Base-by-base conservation (phyloP, 1,139 yeast genomes). In the Zygoascus hellenicus region DNA sequence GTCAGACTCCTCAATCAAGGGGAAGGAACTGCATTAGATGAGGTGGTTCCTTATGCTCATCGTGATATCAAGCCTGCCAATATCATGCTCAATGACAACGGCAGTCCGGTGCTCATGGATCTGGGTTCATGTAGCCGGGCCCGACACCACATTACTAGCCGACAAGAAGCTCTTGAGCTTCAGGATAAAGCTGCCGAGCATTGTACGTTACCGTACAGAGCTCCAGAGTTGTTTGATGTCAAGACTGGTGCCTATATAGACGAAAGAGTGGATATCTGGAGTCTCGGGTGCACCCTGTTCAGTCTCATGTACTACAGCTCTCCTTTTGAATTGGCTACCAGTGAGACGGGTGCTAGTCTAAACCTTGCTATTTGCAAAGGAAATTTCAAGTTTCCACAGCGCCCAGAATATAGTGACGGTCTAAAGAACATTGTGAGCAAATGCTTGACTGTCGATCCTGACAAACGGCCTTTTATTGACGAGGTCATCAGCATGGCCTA, bases 61-160 rank as follows among this genome's bases (percentile, higher is more conserved):
- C 70, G 89, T 51, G 96, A 89, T 62, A 67, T 90, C 48, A 89
- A 88, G 58, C 97, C 97, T 0, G 95, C 92, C 1, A 89, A 88
- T 60, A 78, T 89, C 17, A 83, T 89, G 92, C 67, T 89, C 9
- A 76, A 85, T 1, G 77, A 80, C 22, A 82, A 80, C 50, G 88
- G 88, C 0, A 41, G 43, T 38, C 95, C 95, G 0, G 89, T 89
- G 1, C 70, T 90, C 46, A 83, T 87, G 58, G 97, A 90, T 59
- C 69, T 90, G 48, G 96, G 97, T 2, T 83, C 94, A 10, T 82
- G 92, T 59, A 67, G 81, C 2, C 75, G 72, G 48, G 94, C 95
- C 0, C 69, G 84, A 2, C 60, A 78, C 4, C 59, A 66, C 1
- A 71, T 85, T 1, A 69, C 70, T 26, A 72, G 79, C 1, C 73